Conservation (phyloP, 768 basidiomycete species). For the Pilatotrama ljubarskyi region DNA sequence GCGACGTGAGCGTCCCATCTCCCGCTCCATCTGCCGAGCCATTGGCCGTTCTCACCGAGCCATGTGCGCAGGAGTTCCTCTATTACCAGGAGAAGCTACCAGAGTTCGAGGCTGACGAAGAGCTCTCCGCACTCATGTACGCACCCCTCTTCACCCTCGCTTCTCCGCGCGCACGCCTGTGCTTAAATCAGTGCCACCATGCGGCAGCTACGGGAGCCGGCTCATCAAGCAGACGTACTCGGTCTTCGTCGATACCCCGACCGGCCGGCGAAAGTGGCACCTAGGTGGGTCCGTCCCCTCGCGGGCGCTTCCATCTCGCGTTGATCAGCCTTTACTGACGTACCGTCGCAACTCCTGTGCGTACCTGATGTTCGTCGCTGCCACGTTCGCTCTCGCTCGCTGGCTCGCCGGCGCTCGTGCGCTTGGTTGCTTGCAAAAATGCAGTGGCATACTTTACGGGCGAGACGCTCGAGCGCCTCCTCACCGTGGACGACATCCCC, state of each 20-base stretch:
- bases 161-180: constrained; percentile 31
- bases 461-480: constrained; percentile 24
- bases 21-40: not conserved
- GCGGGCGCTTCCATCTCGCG: constrained; percentile 6
- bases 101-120: constrained; percentile 28
- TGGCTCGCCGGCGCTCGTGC: not conserved
- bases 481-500: constrained; percentile 35
- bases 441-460: constrained; percentile 42
- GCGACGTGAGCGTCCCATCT: constrained; percentile 52
- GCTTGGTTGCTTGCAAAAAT: not conserved
- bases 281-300: constrained; percentile 52
- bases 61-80: constrained; percentile 61
- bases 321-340: constrained; percentile 1
- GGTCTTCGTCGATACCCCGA: constrained; percentile 65
- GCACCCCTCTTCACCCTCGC: constrained; percentile 27
- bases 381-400: not conserved
- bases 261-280: constrained; percentile 79
- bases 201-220: constrained; percentile 36
- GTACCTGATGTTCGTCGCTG: not conserved
- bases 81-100: constrained; percentile 72
- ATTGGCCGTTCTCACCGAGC: constrained; percentile 5
- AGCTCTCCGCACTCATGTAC: constrained; percentile 26
- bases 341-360: constrained; percentile 5
- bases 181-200: not conserved
- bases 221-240: constrained; percentile 83